A percentile compares a stretch with the other conserved stretches of the same genome.
These are phyloP conservation scores for Sclerotinia minor DNA, from an alignment of 2,329 filamentous ascomycete genomes.

Conservation along the genomic window DNA sequence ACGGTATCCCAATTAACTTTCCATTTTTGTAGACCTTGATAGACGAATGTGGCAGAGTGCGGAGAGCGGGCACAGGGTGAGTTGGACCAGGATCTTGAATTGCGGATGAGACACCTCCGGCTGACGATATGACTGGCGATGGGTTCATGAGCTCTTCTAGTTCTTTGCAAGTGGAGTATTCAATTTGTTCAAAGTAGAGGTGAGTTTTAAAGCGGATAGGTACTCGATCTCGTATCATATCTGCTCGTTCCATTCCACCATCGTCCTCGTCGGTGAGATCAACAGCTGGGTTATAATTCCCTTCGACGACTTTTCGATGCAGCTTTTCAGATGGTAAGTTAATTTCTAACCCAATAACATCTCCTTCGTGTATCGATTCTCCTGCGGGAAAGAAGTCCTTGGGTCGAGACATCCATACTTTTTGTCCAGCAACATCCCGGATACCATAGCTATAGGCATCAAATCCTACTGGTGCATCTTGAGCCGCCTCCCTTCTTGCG, in stretches of 20 bases:
- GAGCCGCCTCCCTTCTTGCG: conserved; percentile 74
- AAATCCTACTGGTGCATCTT: conserved; percentile 82
- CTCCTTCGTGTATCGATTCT: conserved; percentile 80
- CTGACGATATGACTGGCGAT: conserved; percentile 50
- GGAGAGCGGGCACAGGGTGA: conserved; percentile 71
- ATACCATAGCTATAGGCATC: conserved; percentile 94
- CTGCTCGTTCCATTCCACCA: conserved; percentile 58
- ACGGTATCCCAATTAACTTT: conserved; percentile 78
- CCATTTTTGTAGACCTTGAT: conserved; percentile 96
- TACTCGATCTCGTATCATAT: conserved; percentile 92
- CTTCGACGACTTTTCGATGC: conserved; percentile 84
- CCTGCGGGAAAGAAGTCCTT: conserved; percentile 81
- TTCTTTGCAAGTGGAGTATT: conserved; percentile 84
- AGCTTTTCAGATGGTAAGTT: conserved; percentile 81
- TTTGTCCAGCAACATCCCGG: conserved; percentile 85
- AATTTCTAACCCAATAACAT: conserved; percentile 92
- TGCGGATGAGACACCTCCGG: conserved; percentile 42
- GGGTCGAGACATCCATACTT: conserved; percentile 90
- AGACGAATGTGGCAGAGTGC: conserved; percentile 80
- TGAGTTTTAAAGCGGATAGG: conserved; percentile 93
- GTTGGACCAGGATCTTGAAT: conserved; percentile 65
- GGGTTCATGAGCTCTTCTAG: conserved; percentile 82
- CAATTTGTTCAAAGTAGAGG: conserved; percentile 90
- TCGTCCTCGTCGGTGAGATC: conserved; percentile 60
- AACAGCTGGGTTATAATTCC: conserved; percentile 82